phyloP scores from a whole-genome alignment of 2,329 filamentous ascomycete genomes.

The Aspergillus puulaauensis region DNA sequence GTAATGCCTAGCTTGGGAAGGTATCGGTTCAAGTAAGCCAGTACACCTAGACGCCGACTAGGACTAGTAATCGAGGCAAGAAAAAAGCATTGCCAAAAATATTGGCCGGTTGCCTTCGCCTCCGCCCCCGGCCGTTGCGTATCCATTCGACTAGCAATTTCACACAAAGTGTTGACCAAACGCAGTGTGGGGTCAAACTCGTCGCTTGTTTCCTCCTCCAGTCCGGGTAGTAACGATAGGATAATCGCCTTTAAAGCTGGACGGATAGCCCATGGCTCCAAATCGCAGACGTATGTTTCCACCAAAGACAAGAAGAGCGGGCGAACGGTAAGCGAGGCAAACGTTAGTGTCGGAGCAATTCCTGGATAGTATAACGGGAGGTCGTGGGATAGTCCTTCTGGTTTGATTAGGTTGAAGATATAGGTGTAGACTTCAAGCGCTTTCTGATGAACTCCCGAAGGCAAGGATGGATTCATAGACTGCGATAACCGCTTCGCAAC shows the following conservation, averaged over 20 bases:
- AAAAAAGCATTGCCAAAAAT: slow-evolving; percentile 99
- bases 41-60: slow-evolving; percentile 76
- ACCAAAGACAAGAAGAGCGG: slow-evolving; percentile 81
- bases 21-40: slow-evolving; percentile 79
- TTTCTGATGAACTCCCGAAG: slow-evolving; percentile 97
- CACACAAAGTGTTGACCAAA: slow-evolving; percentile 75
- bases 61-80: slow-evolving; percentile 87
- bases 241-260: slow-evolving; percentile 90
- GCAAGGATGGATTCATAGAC: slow-evolving; percentile 88
- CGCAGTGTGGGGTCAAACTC: slow-evolving; percentile 88
- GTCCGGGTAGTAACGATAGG: slow-evolving; percentile 80
- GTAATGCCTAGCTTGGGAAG: slow-evolving; percentile 67
- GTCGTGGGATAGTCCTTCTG: slow-evolving; percentile 75
- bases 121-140: slow-evolving; percentile 51
- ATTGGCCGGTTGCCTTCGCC: slow-evolving; percentile 67
- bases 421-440: slow-evolving; percentile 89
- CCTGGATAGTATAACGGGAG: slow-evolving; percentile 87
- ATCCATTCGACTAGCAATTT: slow-evolving; percentile 55
- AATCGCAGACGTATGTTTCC: slow-evolving; percentile 72
- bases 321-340: slow-evolving; percentile 88
- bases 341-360: slow-evolving; percentile 83
- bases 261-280: slow-evolving; percentile 70
- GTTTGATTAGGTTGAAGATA: slow-evolving; percentile 81
- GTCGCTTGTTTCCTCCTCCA: slow-evolving; percentile 95
- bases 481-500: slow-evolving; percentile 91